phyloP scores from a whole-genome alignment of 495 filamentous ascomycete genomes.

The Penicillium ochrochloron region DNA sequence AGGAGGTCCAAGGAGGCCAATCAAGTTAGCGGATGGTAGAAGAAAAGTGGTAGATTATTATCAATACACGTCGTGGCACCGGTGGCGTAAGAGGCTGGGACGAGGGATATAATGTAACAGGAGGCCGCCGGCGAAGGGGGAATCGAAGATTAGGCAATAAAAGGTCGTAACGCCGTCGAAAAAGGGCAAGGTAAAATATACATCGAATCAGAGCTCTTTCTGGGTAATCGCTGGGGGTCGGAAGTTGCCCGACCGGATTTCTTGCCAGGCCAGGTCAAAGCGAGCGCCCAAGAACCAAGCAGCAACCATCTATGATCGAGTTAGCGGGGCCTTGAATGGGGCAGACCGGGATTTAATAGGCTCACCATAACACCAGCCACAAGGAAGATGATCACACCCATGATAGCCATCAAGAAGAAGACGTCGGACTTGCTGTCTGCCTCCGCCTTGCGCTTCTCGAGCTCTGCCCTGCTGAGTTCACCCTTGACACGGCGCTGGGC shows the following conservation, averaged over 20 bases:
- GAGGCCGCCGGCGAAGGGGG: constrained; percentile 32
- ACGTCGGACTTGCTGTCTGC: constrained; percentile 60
- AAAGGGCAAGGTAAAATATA: constrained; percentile 3
- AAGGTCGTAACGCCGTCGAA: constrained; percentile 44
- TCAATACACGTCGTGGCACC: constrained; percentile 36
- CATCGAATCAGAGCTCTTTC: constrained; percentile 29
- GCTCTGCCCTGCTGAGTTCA: constrained; percentile 48
- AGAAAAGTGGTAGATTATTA: constrained; percentile 39
- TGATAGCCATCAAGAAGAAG: constrained; percentile 64
- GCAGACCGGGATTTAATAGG: not conserved
- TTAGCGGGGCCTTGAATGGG: constrained; percentile 13
- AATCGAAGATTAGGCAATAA: constrained; percentile 37
- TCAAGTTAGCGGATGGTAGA: constrained; percentile 11
- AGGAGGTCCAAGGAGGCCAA: not conserved
- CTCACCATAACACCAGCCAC: constrained; percentile 71
- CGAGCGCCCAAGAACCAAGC: constrained; percentile 72
- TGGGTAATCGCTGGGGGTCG: constrained; percentile 31
- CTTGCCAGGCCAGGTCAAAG: constrained; percentile 64
- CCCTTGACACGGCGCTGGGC: constrained; percentile 43
- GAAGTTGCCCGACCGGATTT: constrained; percentile 57
- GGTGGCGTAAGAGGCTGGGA: constrained; percentile 17
- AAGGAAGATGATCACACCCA: constrained; percentile 61
- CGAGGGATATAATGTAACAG: constrained; percentile 37
- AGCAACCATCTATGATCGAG: constrained; percentile 57
- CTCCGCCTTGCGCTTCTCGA: constrained; percentile 53